Base-by-base conservation (phyloP, 2,329 filamentous ascomycete genomes). In the Sclerotinia glacialis region DNA sequence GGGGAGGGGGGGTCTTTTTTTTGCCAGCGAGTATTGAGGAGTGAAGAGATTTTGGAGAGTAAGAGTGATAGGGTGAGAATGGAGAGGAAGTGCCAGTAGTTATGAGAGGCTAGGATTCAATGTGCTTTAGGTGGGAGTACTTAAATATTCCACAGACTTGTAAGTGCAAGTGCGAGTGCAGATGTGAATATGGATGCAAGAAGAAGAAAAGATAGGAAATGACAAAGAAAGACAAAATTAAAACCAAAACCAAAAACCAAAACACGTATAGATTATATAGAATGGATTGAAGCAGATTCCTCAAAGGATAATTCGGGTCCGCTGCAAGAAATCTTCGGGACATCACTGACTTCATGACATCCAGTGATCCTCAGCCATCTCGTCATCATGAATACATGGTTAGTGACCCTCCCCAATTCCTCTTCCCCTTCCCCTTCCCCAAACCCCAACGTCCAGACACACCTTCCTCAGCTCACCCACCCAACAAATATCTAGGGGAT, bases 351-450 rank as follows among this genome's bases (percentile, higher is more conserved):
- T 31, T 16, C 6, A n/a, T 23, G 28, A 8, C 53, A 34, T 11
- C 14, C 37, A 74, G 72, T 67, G 34, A 64, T 69, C 14, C 64
- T 72, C 12, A 67, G 61, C 9, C 74, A 75, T 64, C 67, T 76
- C 0, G 73, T 75, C 1, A 71, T 76, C 37, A 72, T 75, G 68
- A 74, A 74, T 47, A 77, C 75, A 16, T 77, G 75, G 67, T 65
- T 55, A 64, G 66, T 46, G 53, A 6, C 44, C 34, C 9, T 8
- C 9, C 37, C 3, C 37, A 12, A 37, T 7, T 12, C 42, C 34
- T n/a, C 31, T 28, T 16, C 8, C 26, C 12, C 8, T n/a, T n/a
- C n/a, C n/a, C 34, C 31, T 28, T 16, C 8, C 26, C 12, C 8
- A 21, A 59, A 16, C 21, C 7, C 7, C 9, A 47, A 18, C 5